phyloP scores from a whole-genome alignment of 345 rosid genomes.

The Populus nigra region DNA sequence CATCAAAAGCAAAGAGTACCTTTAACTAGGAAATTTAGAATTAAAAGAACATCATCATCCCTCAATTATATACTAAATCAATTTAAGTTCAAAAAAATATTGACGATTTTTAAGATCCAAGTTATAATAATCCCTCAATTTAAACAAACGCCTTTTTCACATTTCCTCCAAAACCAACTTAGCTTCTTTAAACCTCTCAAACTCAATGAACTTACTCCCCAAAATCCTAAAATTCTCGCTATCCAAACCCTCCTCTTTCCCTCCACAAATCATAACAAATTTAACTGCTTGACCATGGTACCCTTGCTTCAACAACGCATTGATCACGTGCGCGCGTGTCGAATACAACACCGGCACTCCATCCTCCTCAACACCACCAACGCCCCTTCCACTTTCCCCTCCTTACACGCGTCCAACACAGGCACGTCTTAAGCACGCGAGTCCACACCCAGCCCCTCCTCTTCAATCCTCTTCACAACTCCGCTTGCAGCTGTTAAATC shows the following conservation, averaged over 20 bases:
- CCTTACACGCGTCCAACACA: constrained; percentile 62
- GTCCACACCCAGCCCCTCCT: constrained; percentile 42
- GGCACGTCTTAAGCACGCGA: constrained; percentile 66
- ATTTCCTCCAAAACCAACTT: constrained; percentile 51
- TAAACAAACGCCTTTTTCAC: constrained; percentile 37
- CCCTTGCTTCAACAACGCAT: constrained; percentile 37
- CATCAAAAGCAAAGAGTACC: too few species aligned
- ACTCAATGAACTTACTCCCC: constrained; percentile 44
- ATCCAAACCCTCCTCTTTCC: constrained; percentile 49
- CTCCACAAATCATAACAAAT: constrained; percentile 49
- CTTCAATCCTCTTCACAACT: constrained; percentile 53
- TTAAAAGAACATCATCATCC: too few species aligned
- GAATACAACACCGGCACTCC: constrained; percentile 45
- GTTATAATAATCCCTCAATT: constrained; percentile 29
- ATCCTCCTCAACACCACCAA: constrained; percentile 51
- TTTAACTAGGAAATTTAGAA: too few species aligned
- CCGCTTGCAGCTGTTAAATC: constrained; percentile 39
- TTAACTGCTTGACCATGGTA: constrained; percentile 43
- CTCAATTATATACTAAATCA: too few species aligned
- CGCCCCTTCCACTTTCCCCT: constrained; percentile 56
- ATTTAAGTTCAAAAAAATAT: too few species aligned
- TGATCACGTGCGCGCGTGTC: constrained; percentile 53
- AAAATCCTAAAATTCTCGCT: constrained; percentile 50
- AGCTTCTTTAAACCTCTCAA: constrained; percentile 41
- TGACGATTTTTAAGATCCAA: neutral